Conservation (phyloP, 2,329 filamentous ascomycete species). For the Onygena corvina region DNA sequence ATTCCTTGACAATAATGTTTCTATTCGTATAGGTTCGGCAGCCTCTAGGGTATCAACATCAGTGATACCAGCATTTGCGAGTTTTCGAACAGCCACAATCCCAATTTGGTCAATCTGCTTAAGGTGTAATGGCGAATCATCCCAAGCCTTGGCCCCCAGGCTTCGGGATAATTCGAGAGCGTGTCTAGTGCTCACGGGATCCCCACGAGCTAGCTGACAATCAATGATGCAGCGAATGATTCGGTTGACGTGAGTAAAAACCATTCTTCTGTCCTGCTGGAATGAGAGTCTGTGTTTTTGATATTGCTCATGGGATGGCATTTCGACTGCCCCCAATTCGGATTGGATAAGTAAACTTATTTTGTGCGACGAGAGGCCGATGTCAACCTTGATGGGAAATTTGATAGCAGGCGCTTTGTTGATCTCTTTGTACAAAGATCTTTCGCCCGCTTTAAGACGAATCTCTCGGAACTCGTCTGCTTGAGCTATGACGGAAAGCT, state of each 20-base stretch:
- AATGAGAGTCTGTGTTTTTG: slow-evolving; percentile 46
- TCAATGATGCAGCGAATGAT: slow-evolving; percentile 65
- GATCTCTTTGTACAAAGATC: slow-evolving; percentile 55
- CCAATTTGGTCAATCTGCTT: slow-evolving; percentile 74
- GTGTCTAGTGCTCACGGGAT: slow-evolving; percentile 55
- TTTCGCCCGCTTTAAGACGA: slow-evolving; percentile 58
- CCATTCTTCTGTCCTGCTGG: slow-evolving; percentile 46
- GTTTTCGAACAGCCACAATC: slow-evolving; percentile 58
- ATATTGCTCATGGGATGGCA: slow-evolving; percentile 47
- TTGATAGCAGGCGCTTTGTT: slow-evolving; percentile 58
- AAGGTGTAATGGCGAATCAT: slow-evolving; percentile 66
- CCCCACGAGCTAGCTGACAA: slow-evolving; percentile 50
- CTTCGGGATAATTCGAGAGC: slow-evolving; percentile 69
- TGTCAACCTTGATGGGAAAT: slow-evolving; percentile 56
- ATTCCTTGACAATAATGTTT: slow-evolving; percentile 63
- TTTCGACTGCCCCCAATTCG: slow-evolving; percentile 55
- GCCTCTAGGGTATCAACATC: slow-evolving; percentile 58
- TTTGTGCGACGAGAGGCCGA: slow-evolving; percentile 59
- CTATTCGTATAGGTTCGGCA: slow-evolving; percentile 59
- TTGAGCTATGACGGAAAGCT: slow-evolving; percentile 56
- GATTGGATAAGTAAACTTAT: slow-evolving; percentile 66
- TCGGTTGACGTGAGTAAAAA: slow-evolving; percentile 58
- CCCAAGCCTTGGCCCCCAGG: slow-evolving; percentile 65
- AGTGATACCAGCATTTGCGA: slow-evolving; percentile 57
- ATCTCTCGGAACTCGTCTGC: slow-evolving; percentile 62